Conservation (phyloP, 1,284 basidiomycete genomes). For the Pseudozyma flocculosa region DNA sequence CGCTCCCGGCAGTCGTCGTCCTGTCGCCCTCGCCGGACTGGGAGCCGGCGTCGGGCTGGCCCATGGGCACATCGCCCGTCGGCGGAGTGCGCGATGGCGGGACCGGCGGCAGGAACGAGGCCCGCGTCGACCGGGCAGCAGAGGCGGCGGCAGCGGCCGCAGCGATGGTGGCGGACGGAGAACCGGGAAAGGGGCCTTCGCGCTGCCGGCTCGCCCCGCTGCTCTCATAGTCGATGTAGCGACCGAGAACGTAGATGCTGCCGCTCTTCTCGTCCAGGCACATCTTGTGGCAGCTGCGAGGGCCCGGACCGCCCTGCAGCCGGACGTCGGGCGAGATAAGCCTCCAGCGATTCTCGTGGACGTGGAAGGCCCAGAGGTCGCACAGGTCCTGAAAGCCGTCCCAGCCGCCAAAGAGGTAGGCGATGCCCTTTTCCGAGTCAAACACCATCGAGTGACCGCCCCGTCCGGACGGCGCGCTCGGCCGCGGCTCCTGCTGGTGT, state of each 20-base stretch:
- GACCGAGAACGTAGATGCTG: slow-evolving; percentile 67
- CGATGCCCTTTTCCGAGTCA: slow-evolving; percentile 66
- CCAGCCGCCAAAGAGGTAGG: slow-evolving; percentile 80
- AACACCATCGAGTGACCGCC: slow-evolving; percentile 82
- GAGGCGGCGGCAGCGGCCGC: too few relatives aligned
- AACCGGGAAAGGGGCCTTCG: neutral
- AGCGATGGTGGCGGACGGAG: neutral
- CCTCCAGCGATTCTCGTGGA: slow-evolving; percentile 68
- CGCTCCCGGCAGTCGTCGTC: too few relatives aligned
- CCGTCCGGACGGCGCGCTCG: slow-evolving; percentile 58
- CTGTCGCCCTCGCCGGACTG: neutral
- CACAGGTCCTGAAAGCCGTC: slow-evolving; percentile 69
- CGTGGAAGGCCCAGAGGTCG: slow-evolving; percentile 76
- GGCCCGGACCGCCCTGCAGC: slow-evolving; percentile 67
- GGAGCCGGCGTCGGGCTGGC: neutral
- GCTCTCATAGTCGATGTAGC: slow-evolving; percentile 47
- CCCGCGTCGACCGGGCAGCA: neutral
- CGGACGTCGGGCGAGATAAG: slow-evolving; percentile 66
- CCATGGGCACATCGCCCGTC: neutral
- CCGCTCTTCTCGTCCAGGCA: slow-evolving; percentile 72
- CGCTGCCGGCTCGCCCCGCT: neutral
- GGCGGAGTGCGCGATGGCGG: neutral
- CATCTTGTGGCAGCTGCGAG: slow-evolving; percentile 80
- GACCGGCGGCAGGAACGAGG: neutral
- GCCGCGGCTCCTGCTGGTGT: neutral